Evolutionary conservation across 495 filamentous ascomycete species (phyloP), one percentile per base, ranked within the genome.

Genomic region (Trichoderma gamsii): DNA sequence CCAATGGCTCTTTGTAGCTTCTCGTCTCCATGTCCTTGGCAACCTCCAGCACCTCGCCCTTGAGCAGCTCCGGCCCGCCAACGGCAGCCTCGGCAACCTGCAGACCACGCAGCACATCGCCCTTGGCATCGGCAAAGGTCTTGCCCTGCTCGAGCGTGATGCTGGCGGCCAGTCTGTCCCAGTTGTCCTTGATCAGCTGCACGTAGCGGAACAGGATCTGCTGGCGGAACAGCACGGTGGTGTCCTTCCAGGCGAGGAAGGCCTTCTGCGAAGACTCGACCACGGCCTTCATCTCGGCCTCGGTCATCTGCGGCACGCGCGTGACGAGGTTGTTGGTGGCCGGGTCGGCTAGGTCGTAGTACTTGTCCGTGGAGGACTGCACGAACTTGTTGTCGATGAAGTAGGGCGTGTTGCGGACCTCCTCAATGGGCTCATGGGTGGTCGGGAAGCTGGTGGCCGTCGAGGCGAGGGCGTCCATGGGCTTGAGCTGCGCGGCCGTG

Each of bases 11-110:
- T 64, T 86, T 85, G 75, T 98, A 98, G 70, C 86, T 91, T 70
- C 95, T 81, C 11, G 95, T 99, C 83, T 99, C 95, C 95, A 99
- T 99, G 77, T 99, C 95, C 84, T 96, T 97, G 64, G 94, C 89
- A 11, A 99, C 95, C 81, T 99, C 96, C 43, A 99, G 82, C 38
- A 99, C 87, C 79, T 98, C 94, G 41, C 95, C 95, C 69, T 91
- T 91, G 78, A 98, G 84, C 77, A 97, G 90, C 51, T 93, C 94
- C 9, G 95, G 95, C 71, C 97, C 97, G 41, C 90, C 92, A 74
- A 93, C 97, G 38, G 94, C 92, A 23, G 92, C 94, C 83, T 99
- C 95, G 12, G 95, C 95, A 56, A 99, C 95, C 83, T 99, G 95
- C 71, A 99, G 81, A 51, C 95, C 95, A 66, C 95, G 86, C 68